phyloP scores from a whole-genome alignment of 805 yeast species.

The Sungouiozyma ichnusensis region DNA sequence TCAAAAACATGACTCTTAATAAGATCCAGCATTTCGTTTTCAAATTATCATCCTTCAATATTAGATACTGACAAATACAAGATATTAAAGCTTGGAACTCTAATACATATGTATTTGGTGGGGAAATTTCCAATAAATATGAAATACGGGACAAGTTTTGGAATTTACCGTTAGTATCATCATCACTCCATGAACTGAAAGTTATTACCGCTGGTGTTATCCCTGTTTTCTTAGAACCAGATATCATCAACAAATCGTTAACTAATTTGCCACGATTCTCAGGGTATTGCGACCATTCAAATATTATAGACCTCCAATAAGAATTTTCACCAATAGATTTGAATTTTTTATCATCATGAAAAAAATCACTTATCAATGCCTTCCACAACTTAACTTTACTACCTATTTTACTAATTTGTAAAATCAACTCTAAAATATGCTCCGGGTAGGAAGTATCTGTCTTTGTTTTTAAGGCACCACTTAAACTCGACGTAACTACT shows the following conservation, averaged over 20 bases:
- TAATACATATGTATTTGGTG: conserved; percentile 43
- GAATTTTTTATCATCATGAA: conserved; percentile 39
- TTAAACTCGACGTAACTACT: conserved; percentile 42
- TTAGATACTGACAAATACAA: conserved; percentile 32
- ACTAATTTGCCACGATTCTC: conserved; percentile 46
- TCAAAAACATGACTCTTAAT: conserved; percentile 54
- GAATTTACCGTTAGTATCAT: conserved; percentile 46
- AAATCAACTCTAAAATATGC: conserved; percentile 37
- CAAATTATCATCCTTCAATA: conserved; percentile 22
- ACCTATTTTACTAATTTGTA: conserved; percentile 19
- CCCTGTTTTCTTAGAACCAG: conserved; percentile 32
- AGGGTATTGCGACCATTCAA: conserved; percentile 45
- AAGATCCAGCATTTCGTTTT: conserved; percentile 35
- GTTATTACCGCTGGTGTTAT: conserved; percentile 42
- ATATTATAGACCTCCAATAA: conserved; percentile 47
- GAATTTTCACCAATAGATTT: conserved; percentile 8
- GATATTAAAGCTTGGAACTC: conserved; percentile 39
- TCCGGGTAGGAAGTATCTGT: conserved; percentile 29
- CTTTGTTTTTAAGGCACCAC: conserved; percentile 41
- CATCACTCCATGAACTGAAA: conserved; percentile 60
- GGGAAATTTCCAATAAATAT: conserved; percentile 52
- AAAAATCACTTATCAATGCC: conserved; percentile 47
- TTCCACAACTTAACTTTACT: conserved; percentile 51
- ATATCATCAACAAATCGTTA: conserved; percentile 18
- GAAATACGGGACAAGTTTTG: conserved; percentile 51